These are phyloP conservation scores for Cryptococcus sp. DNA, from an alignment of 1,284 basidiomycete species.

Conservation along the genomic window DNA sequence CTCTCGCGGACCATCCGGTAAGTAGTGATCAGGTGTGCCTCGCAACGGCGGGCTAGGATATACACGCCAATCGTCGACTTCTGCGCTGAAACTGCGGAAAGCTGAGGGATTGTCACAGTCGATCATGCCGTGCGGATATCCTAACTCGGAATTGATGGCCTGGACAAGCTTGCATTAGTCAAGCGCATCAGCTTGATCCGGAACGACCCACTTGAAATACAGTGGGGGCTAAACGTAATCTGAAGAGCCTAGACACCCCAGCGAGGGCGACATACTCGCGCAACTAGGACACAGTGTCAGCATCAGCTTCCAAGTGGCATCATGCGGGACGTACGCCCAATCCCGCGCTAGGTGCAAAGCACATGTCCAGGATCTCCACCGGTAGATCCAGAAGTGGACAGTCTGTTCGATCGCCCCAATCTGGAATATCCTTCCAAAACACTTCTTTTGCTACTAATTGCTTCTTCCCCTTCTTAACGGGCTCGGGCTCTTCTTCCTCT, in stretches of 20 bases:
- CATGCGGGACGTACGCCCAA: conserved; percentile 4
- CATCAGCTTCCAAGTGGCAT: not conserved
- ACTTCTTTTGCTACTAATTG: conserved; percentile 15
- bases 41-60: not conserved
- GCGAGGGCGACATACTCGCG: conserved; percentile 38
- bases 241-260: conserved; percentile 28
- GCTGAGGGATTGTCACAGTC: not conserved
- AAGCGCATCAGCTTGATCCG: not conserved
- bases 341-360: conserved; percentile 16
- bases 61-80: conserved; percentile 14
- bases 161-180: not conserved
- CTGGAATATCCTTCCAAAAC: conserved; percentile 31
- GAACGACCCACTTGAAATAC: conserved; percentile 26
- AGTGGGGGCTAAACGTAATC: conserved; percentile 17
- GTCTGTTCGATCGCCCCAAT: conserved; percentile 25
- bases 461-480: conserved; percentile 12
- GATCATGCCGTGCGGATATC: too few relatives aligned
- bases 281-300: conserved; percentile 11
- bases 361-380: conserved; percentile 25
- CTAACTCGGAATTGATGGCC: too few relatives aligned
- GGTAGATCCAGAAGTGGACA: conserved; percentile 26
- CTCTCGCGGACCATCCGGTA: conserved; percentile 19
- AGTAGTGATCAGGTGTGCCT: conserved; percentile 10
- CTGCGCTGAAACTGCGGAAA: conserved; percentile 14
- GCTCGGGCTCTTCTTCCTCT: not conserved